Evolutionary conservation across 2,329 filamentous ascomycete genomes (phyloP).

Genomic region (Ophiostoma ulmi): DNA sequence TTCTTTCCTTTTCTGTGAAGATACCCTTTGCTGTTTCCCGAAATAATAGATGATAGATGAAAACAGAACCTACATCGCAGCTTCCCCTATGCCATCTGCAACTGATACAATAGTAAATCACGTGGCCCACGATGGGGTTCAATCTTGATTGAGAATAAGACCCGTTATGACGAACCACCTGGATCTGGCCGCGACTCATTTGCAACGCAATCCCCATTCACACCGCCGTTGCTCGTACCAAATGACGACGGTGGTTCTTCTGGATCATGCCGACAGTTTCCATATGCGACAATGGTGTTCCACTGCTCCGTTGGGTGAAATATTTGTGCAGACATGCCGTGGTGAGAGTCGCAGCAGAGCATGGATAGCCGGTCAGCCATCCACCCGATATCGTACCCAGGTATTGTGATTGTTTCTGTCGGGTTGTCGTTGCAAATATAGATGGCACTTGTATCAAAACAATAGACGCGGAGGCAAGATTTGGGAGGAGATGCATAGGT

Average conservation of each 20-base stretch:
- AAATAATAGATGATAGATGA: conserved; percentile 5
- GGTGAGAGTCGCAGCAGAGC: conserved; percentile 27
- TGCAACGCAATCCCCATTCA: conserved; percentile 25
- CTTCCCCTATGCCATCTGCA: neutral
- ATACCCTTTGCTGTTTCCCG: conserved; percentile 14
- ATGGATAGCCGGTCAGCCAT: conserved; percentile 23
- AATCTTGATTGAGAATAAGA: neutral
- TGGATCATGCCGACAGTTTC: conserved; percentile 26
- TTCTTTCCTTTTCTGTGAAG: conserved; percentile 14
- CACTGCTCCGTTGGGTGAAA: conserved; percentile 26
- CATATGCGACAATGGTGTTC: conserved; percentile 27
- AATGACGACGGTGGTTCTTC: conserved; percentile 22
- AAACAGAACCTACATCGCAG: conserved; percentile 3
- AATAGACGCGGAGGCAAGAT: conserved; percentile 26
- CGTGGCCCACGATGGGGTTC: neutral
- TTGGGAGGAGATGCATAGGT: conserved; percentile 1
- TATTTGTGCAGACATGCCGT: conserved; percentile 25
- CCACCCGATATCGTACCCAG: conserved; percentile 24
- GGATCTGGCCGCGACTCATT: conserved; percentile 18
- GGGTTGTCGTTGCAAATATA: conserved; percentile 26
- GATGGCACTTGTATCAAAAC: conserved; percentile 26
- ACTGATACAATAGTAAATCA: neutral
- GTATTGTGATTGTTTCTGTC: neutral
- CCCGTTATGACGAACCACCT: conserved; percentile 1
- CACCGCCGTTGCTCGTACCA: conserved; percentile 24